phyloP scores from a whole-genome alignment of 805 yeast genomes.

The Ogataea nonfermentans region DNA sequence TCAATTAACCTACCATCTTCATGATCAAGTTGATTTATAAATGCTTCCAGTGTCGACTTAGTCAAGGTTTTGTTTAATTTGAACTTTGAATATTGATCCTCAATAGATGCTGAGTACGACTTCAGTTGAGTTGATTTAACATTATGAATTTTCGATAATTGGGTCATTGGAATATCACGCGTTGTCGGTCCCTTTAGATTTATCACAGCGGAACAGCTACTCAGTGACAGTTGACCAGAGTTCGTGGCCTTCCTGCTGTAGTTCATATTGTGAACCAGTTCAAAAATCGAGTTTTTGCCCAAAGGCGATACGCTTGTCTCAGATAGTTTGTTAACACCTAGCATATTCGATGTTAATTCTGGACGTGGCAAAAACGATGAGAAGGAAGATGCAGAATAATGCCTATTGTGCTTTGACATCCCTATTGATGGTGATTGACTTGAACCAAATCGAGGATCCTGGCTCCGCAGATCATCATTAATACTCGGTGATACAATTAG shows the following conservation, averaged over 20 bases:
- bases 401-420: conserved; percentile 18
- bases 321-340: conserved; percentile 41
- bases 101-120: conserved; percentile 43
- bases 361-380: conserved; percentile 30
- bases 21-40: conserved; percentile 25
- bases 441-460: neutral
- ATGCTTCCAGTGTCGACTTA: conserved; percentile 40
- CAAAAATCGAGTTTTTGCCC: conserved; percentile 76
- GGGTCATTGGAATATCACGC: conserved; percentile 81
- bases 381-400: conserved; percentile 26
- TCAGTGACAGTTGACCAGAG: conserved; percentile 29
- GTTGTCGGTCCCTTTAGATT: conserved; percentile 67
- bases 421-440: conserved; percentile 1
- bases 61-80: conserved; percentile 43
- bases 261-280: conserved; percentile 64
- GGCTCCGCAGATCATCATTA: conserved; percentile 15
- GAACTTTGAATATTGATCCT: conserved; percentile 45
- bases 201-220: conserved; percentile 40
- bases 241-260: conserved; percentile 32
- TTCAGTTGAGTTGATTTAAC: conserved; percentile 43
- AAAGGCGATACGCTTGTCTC: conserved; percentile 48
- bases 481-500: neutral
- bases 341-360: conserved; percentile 36
- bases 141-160: conserved; percentile 51
- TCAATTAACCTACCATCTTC: conserved; percentile 20